Evolutionary conservation across 192 early-diverging fungal genomes (phyloP).

Genomic region (Coemansia sp.): DNA sequence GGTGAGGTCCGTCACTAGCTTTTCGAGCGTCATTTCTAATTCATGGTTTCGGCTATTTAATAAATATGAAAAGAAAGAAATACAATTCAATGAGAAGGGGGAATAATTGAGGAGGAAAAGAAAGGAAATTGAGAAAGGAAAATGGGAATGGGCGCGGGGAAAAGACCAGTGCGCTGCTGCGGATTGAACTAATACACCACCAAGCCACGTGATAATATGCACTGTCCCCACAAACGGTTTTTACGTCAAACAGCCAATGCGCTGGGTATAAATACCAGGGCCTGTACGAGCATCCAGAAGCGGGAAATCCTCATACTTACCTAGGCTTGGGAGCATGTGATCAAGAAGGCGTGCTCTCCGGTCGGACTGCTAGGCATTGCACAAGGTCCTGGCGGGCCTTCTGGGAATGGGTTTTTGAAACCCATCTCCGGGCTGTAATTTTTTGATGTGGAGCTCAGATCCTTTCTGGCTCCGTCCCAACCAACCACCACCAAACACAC

Average conservation of each 20-base stretch:
- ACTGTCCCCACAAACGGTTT: background rate
- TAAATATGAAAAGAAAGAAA: background rate
- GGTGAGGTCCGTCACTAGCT: conserved; percentile 31
- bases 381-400: conserved; percentile 37
- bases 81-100: background rate
- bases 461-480: conserved; percentile 27
- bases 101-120: background rate
- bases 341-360: conserved; percentile 32
- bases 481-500: conserved; percentile 12
- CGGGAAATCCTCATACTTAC: conserved; percentile 34
- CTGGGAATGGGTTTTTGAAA: conserved; percentile 39
- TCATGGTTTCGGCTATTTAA: conserved; percentile 1
- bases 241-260: background rate
- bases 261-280: conserved; percentile 12
- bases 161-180: background rate
- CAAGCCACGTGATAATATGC: background rate
- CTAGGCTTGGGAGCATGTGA: conserved; percentile 26
- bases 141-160: too few relatives aligned
- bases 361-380: conserved; percentile 42
- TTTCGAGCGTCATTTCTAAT: conserved; percentile 16
- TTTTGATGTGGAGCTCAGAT: conserved; percentile 47
- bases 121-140: background rate
- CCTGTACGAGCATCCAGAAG: conserved; percentile 8
- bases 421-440: conserved; percentile 36
- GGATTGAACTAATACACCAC: background rate